Conservation (phyloP, 108 stramenopile genomes). For the Nitzschia palea region DNA sequence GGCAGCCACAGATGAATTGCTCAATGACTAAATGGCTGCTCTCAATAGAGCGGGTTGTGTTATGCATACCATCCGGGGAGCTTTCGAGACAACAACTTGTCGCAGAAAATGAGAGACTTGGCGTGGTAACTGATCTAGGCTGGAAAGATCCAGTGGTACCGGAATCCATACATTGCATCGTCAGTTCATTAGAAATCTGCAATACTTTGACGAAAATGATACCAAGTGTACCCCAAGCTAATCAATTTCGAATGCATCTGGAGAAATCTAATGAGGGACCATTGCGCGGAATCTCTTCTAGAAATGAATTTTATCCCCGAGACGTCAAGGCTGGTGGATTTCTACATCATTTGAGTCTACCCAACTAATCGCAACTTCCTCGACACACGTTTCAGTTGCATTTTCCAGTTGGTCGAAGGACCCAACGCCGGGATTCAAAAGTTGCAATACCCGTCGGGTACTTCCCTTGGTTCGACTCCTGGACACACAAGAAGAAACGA, state of each 20-base stretch:
- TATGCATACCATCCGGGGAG: too few species aligned
- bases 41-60: too few species aligned
- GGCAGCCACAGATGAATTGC: too few species aligned
- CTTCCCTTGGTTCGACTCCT: conserved; percentile 44
- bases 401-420: conserved; percentile 87
- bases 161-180: conserved; percentile 82
- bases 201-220: conserved; percentile 15
- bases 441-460: conserved; percentile 83
- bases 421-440: conserved; percentile 63
- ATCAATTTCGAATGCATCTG: conserved; percentile 33
- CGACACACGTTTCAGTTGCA: conserved; percentile 95
- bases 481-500: too few species aligned
- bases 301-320: conserved; percentile 75
- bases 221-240: conserved; percentile 35
- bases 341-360: conserved; percentile 89
- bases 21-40: too few species aligned
- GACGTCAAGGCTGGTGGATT: conserved; percentile 87
- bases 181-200: conserved; percentile 80
- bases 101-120: conserved; percentile 56
- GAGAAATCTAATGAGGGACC: conserved; percentile 39
- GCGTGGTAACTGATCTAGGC: conserved; percentile 67
- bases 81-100: conserved; percentile 67
- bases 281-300: conserved; percentile 52
- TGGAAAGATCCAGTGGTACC: conserved; percentile 87
- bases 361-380: conserved; percentile 59